Conservation (phyloP, 1,284 basidiomycete genomes). For the Ceratobasidium papillatum region DNA sequence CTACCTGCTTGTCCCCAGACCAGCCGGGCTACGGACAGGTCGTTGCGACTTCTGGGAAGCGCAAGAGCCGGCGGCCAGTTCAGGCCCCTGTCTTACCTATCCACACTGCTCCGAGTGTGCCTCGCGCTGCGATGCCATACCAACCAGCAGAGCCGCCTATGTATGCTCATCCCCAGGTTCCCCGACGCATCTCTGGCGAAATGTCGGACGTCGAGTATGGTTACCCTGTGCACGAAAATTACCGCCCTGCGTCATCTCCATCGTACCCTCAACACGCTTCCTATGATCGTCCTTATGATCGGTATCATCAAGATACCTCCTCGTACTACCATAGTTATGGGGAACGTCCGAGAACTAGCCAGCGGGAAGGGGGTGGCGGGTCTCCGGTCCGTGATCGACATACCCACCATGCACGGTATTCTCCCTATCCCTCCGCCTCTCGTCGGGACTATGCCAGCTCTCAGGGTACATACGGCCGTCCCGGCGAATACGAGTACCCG, state of each 20-base stretch:
- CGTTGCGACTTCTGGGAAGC: conserved; percentile 63
- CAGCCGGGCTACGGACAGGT: conserved; percentile 84
- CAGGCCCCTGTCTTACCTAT: conserved; percentile 33
- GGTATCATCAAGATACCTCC: conserved; percentile 34
- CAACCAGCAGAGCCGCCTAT: conserved; percentile 36
- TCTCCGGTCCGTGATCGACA: conserved; percentile 38
- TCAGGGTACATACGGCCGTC: conserved; percentile 1
- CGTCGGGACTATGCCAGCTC: conserved; percentile 28
- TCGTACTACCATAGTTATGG: conserved; percentile 15
- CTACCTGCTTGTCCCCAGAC: conserved; percentile 79
- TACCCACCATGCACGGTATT: conserved; percentile 26
- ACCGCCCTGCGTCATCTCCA: conserved; percentile 38
- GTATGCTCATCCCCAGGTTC: conserved; percentile 38
- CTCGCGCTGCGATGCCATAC: conserved; percentile 19
- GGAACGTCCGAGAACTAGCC: conserved; percentile 24
- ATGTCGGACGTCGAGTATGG: conserved; percentile 30
- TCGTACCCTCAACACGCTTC: conserved; percentile 21
- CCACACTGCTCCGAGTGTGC: conserved; percentile 9
- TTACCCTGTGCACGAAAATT: conserved; percentile 33
- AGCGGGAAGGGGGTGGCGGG: conserved; percentile 20
- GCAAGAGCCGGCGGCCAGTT: conserved; percentile 38
- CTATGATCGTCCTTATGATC: conserved; percentile 26
- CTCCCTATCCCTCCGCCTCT: conserved; percentile 32
- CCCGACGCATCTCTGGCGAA: conserved; percentile 41
- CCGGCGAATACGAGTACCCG: conserved; percentile 28